Percentiles rank a stretch among this genome's conserved stretches.
phyloP scores from a whole-genome alignment of 345 rosid genomes.

The Eucalyptus rudis region DNA sequence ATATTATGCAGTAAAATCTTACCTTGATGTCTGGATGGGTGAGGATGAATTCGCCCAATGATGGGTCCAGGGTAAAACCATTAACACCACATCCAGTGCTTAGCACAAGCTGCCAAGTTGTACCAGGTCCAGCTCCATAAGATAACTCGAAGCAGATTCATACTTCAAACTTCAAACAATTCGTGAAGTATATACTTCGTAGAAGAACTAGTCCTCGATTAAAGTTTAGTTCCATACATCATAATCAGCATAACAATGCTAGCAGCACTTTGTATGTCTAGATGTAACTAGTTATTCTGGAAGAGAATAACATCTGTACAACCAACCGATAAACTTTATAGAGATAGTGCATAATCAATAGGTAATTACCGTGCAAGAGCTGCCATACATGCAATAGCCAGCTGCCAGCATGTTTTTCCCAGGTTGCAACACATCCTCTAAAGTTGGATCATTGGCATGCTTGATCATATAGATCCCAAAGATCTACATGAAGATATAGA shows the following conservation, averaged over 20 bases:
- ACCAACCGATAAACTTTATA: not conserved
- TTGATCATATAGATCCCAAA: slow-evolving; percentile 82
- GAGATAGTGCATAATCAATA: not conserved
- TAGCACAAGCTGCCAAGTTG: slow-evolving; percentile 56
- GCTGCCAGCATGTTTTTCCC: slow-evolving; percentile 92
- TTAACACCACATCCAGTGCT: slow-evolving; percentile 87
- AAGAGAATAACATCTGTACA: not conserved
- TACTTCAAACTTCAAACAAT: not conserved
- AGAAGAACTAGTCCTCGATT: not conserved
- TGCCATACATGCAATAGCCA: slow-evolving; percentile 99
- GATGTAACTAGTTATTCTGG: not conserved
- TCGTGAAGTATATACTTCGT: not conserved
- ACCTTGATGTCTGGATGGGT: slow-evolving; percentile 97
- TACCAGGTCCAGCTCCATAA: not conserved
- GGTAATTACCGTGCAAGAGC: slow-evolving; percentile 86
- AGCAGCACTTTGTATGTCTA: not conserved
- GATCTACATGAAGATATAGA: slow-evolving; percentile 44
- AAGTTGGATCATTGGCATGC: slow-evolving; percentile 54
- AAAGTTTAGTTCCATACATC: not conserved
- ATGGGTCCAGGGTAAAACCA: slow-evolving; percentile 98
- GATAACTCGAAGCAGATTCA: not conserved
- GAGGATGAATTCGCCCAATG: slow-evolving; percentile 94
- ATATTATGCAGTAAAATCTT: not conserved
- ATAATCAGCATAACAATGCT: not conserved
- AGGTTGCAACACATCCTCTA: slow-evolving; percentile 82